Percentiles rank a stretch among this genome's conserved stretches.
These are phyloP conservation scores for Phaffia australis DNA, from an alignment of 768 basidiomycete genomes.

Conservation along the genomic window DNA sequence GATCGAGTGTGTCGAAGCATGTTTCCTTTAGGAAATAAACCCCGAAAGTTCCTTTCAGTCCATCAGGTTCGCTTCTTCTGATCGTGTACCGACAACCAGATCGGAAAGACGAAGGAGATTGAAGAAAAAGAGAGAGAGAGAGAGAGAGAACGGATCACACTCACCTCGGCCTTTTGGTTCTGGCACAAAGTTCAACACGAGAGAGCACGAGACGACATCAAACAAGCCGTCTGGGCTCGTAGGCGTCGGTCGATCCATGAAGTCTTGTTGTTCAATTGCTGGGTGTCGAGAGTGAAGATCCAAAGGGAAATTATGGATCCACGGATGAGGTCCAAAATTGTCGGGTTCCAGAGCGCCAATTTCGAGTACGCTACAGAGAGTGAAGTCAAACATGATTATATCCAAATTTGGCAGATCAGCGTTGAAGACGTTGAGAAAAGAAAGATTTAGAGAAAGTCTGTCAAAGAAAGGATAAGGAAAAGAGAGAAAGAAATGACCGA, in stretches of 20 bases:
- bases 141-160: slow-evolving; percentile 21
- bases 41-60: background rate
- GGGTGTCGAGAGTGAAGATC: slow-evolving; percentile 78
- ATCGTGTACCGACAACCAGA: background rate
- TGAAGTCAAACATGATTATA: no score
- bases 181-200: slow-evolving; percentile 84
- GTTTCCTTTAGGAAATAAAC: slow-evolving; percentile 40
- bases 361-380: slow-evolving; percentile 60
- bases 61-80: background rate
- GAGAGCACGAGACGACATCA: slow-evolving; percentile 71
- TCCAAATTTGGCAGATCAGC: no score
- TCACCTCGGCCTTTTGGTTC: slow-evolving; percentile 63
- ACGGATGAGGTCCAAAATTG: slow-evolving; percentile 60
- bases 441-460: background rate
- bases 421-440: no score
- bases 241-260: slow-evolving; percentile 51
- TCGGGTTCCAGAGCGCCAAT: slow-evolving; percentile 77
- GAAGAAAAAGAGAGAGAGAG: background rate
- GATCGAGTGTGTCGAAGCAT: slow-evolving; percentile 47
- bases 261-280: slow-evolving; percentile 76
- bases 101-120: background rate
- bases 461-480: background rate
- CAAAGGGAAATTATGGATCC: slow-evolving; percentile 66
- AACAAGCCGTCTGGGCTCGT: slow-evolving; percentile 48
- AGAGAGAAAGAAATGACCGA: background rate